Evolutionary conservation across 1,284 basidiomycete genomes (phyloP), one percentile per base, ranked within the genome.

Genomic region (Coniferiporia sulphurascens): DNA sequence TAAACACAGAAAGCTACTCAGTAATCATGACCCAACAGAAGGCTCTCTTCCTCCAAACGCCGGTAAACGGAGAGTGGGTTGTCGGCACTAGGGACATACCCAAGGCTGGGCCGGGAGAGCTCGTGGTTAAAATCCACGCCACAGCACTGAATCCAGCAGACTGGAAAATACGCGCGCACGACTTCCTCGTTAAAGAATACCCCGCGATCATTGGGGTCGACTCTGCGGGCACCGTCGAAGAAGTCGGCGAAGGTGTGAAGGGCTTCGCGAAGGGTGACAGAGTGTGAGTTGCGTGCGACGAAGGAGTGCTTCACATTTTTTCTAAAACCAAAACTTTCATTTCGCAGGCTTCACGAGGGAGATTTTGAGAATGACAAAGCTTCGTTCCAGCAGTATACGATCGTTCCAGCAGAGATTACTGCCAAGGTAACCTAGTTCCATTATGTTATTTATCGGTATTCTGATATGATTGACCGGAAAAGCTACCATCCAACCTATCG

Each of bases 161-260:
- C 52, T 72, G 70, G 52, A 74, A 72, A 58, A 68, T 76, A 36
- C 71, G 71, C 50, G 68, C 62, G n/a, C 65, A 63, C 50, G 72
- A 69, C 0, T 62, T 49, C 15, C 19, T 70, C 44, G 63, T 72
- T 22, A 67, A 71, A 44, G 69, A 66, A 22, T 77, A 72, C 54
- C 77, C 83, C 8, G 72, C 75, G 7, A 70, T 81, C 6, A 68
- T 83, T 9, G 87, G 87, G 4, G 75, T 71, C 17, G 87, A 89
- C 65, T 78, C n/a, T n/a, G n/a, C n/a, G n/a, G n/a, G n/a, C n/a
- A n/a, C n/a, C n/a, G n/a, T n/a, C n/a, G n/a, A n/a, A 19, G 73
- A 75, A 52, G 68, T 86, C 41, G 85, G 84, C 5, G 73, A 74
- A 50, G 79, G 74, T 0, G 82, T 86, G 13, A 72, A 72, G 1